phyloP scores from a whole-genome alignment of 2,329 filamentous ascomycete species.

The Penicillium sumatraense region DNA sequence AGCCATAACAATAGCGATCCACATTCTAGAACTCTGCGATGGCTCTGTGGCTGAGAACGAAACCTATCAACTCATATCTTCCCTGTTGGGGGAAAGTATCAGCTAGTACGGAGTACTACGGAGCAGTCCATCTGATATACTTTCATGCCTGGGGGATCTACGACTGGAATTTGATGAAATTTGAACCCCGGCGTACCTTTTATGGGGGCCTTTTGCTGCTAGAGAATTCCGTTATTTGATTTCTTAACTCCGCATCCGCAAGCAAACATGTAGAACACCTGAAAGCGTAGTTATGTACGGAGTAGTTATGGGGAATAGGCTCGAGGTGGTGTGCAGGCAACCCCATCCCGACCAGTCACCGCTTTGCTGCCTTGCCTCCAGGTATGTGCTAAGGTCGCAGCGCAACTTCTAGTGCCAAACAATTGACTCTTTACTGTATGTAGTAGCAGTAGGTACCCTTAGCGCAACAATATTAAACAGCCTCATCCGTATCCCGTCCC shows the following conservation, averaged over 20 bases:
- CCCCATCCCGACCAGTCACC: constrained; percentile 5
- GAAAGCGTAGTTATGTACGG: too few relatives aligned
- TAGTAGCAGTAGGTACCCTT: too few relatives aligned
- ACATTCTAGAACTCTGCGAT: neutral
- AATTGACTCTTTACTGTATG: too few relatives aligned
- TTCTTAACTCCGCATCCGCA: neutral
- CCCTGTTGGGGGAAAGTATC: neutral
- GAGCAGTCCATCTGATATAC: neutral
- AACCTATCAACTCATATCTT: neutral
- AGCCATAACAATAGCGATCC: neutral
- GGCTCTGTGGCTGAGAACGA: neutral
- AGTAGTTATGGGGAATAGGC: neutral
- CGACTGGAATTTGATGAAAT: neutral
- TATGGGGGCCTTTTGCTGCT: neutral
- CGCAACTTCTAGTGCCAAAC: neutral
- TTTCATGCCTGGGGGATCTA: neutral
- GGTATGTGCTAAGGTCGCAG: neutral
- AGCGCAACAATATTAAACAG: too few relatives aligned
- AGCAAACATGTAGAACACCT: neutral
- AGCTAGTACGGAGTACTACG: neutral
- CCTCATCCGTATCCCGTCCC: neutral
- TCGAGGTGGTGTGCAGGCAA: neutral
- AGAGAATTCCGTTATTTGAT: neutral
- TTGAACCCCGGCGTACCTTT: neutral
- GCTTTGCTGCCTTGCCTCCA: constrained; percentile 1